Percentiles rank a stretch among this genome's conserved stretches.
Evolutionary conservation across 225 moss, liverwort and hornwort species (phyloP).

Genomic region (Pleurozium schreberi): DNA sequence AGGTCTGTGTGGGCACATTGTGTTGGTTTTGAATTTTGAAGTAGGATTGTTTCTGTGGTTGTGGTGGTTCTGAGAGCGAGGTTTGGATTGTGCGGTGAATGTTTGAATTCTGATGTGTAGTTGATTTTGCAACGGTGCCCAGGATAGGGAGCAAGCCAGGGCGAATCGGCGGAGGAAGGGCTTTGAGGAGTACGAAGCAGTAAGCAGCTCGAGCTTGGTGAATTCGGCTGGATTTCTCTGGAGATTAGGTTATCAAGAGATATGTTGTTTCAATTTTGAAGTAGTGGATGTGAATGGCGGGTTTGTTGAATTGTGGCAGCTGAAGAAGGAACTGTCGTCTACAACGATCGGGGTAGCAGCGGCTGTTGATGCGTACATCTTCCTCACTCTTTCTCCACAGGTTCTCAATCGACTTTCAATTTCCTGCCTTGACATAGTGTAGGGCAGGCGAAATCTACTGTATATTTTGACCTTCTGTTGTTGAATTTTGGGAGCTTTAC

Average conservation of each 20-base stretch:
- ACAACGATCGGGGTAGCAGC: conserved; percentile 63
- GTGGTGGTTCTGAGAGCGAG: background rate
- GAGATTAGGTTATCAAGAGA: background rate
- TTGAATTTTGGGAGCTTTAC: background rate
- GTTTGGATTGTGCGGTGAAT: background rate
- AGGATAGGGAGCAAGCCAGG: conserved; percentile 38
- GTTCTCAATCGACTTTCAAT: conserved; percentile 10
- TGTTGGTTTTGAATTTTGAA: background rate
- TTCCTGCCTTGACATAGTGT: background rate
- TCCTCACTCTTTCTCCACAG: conserved; percentile 69
- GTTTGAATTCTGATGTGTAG: background rate
- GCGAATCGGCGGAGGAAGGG: conserved; percentile 22
- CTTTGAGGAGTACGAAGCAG: conserved; percentile 40
- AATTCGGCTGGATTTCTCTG: background rate
- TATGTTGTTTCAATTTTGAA: background rate
- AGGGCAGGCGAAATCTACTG: background rate
- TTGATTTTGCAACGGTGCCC: background rate
- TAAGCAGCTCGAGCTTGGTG: conserved; percentile 7
- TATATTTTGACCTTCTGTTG: background rate
- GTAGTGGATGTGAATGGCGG: background rate
- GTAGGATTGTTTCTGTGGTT: background rate
- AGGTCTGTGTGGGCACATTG: background rate
- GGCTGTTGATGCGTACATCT: conserved; percentile 58
- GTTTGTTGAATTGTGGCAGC: conserved; percentile 23
- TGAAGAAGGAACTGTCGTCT: conserved; percentile 69